These are phyloP conservation scores for Cladophialophora exuberans DNA, from an alignment of 2,329 filamentous ascomycete species.

Conservation along the genomic window DNA sequence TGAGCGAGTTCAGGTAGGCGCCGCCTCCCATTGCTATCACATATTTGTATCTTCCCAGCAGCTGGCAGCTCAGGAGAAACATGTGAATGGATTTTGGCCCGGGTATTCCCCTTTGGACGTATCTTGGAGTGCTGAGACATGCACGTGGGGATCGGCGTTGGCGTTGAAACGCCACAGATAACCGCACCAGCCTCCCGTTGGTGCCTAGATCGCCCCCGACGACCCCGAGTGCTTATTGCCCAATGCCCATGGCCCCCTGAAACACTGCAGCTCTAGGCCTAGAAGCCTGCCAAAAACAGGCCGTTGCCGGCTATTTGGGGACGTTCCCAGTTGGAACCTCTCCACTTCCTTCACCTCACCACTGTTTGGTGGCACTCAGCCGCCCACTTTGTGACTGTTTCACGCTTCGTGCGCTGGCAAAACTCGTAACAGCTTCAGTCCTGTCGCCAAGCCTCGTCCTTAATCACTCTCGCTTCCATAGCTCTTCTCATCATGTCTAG, in stretches of 20 bases:
- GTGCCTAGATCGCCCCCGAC: conserved; percentile 2
- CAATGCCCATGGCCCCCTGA: conserved; percentile 15
- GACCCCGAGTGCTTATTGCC: conserved; percentile 5
- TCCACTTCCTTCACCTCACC: conserved; percentile 23
- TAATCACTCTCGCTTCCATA: conserved; percentile 30
- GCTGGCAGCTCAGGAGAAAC: conserved; percentile 1
- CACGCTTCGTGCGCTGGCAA: conserved; percentile 26
- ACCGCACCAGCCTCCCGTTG: conserved; percentile 5
- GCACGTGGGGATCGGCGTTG: conserved; percentile 24
- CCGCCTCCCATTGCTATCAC: not conserved
- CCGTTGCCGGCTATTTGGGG: not conserved
- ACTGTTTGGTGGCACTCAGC: conserved; percentile 24
- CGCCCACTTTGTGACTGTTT: conserved; percentile 28
- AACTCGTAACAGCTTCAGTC: conserved; percentile 24
- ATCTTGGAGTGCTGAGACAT: conserved; percentile 22
- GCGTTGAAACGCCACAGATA: conserved; percentile 13
- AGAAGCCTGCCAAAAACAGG: conserved; percentile 5
- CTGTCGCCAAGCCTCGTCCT: conserved; percentile 30
- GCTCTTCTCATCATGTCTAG: conserved; percentile 29
- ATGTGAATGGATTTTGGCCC: not conserved
- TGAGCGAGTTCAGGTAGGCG: too few relatives aligned
- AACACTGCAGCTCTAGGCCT: not conserved
- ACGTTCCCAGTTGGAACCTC: not conserved
- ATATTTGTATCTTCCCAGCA: conserved; percentile 7
- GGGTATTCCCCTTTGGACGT: not conserved